A percentile compares a stretch with the other conserved stretches of the same genome.
Evolutionary conservation across 768 basidiomycete genomes (phyloP).

Genomic region (Boletus pseudo-olivaceus): DNA sequence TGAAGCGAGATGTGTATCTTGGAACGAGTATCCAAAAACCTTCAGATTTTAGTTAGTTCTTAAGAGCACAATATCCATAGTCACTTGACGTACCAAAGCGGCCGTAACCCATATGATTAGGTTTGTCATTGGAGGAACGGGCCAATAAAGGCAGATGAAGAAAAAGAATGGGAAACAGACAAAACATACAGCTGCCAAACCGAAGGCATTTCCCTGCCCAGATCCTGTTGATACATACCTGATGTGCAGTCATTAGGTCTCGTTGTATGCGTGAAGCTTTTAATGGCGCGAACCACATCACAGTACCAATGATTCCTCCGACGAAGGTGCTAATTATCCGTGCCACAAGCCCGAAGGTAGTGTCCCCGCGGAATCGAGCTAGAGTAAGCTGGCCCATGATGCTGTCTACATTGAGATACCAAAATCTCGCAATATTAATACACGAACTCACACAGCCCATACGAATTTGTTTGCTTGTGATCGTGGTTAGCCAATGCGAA

Average conservation of each 20-base stretch:
- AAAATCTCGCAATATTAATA: background rate
- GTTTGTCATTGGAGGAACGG: slow-evolving; percentile 68
- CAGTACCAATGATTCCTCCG: slow-evolving; percentile 59
- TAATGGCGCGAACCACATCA: slow-evolving; percentile 54
- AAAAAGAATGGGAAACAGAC: slow-evolving; percentile 73
- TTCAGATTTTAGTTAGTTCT: slow-evolving; percentile 19
- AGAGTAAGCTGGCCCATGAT: slow-evolving; percentile 76
- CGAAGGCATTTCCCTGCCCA: slow-evolving; percentile 60
- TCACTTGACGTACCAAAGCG: slow-evolving; percentile 45
- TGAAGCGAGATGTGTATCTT: slow-evolving; percentile 48
- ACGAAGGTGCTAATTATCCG: slow-evolving; percentile 63
- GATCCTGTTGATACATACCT: slow-evolving; percentile 72
- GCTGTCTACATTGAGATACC: slow-evolving; percentile 30
- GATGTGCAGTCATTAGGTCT: background rate
- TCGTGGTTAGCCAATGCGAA: slow-evolving; percentile 3
- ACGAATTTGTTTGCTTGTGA: slow-evolving; percentile 57
- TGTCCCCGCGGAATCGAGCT: slow-evolving; percentile 72
- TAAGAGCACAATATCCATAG: background rate
- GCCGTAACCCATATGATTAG: slow-evolving; percentile 65
- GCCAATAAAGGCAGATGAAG: slow-evolving; percentile 70
- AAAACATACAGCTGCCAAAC: slow-evolving; percentile 62
- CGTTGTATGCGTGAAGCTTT: background rate
- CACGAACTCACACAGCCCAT: slow-evolving; percentile 62
- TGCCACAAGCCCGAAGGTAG: slow-evolving; percentile 58
- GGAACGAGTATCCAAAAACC: slow-evolving; percentile 75